phyloP scores from a whole-genome alignment of 192 early-diverging fungal genomes.

The Mortierella antarctica region DNA sequence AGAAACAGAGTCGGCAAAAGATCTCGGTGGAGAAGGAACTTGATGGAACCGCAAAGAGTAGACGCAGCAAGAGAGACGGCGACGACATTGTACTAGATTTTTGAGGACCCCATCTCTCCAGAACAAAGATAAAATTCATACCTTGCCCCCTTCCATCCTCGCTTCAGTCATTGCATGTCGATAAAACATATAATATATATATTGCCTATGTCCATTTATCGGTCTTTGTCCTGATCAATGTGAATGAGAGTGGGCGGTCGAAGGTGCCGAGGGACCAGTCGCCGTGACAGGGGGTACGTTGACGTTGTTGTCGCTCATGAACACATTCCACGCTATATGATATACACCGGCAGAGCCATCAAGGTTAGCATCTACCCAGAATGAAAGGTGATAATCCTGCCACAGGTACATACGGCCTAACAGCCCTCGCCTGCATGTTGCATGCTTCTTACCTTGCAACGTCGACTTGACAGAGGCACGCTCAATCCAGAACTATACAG shows the following conservation, averaged over 20 bases:
- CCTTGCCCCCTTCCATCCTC: no score
- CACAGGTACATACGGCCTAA: slow-evolving; percentile 1
- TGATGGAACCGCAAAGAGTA: slow-evolving; percentile 1
- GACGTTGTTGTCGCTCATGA: slow-evolving; percentile 34
- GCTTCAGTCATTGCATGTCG: no score
- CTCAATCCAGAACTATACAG: slow-evolving; percentile 43
- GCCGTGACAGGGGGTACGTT: slow-evolving; percentile 27
- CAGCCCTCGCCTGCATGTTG: no score
- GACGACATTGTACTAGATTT: slow-evolving; percentile 23
- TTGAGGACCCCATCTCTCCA: background rate
- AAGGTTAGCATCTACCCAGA: background rate
- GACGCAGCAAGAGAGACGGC: slow-evolving; percentile 3
- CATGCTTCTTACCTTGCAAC: background rate
- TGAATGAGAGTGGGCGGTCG: slow-evolving; percentile 4
- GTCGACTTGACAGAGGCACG: slow-evolving; percentile 44
- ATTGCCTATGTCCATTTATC: background rate
- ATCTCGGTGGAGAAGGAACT: slow-evolving; percentile 10
- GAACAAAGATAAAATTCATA: no score
- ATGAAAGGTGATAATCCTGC: background rate
- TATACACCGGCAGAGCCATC: background rate
- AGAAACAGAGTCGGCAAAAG: slow-evolving; percentile 44
- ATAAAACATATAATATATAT: background rate
- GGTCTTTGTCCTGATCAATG: background rate
- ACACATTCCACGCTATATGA: slow-evolving; percentile 30
- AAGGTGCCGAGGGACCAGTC: slow-evolving; percentile 17